A percentile compares a stretch with the other conserved stretches of the same genome.
Evolutionary conservation across 1,139 yeast species (phyloP).

Genomic region (Taiozyma sp.): DNA sequence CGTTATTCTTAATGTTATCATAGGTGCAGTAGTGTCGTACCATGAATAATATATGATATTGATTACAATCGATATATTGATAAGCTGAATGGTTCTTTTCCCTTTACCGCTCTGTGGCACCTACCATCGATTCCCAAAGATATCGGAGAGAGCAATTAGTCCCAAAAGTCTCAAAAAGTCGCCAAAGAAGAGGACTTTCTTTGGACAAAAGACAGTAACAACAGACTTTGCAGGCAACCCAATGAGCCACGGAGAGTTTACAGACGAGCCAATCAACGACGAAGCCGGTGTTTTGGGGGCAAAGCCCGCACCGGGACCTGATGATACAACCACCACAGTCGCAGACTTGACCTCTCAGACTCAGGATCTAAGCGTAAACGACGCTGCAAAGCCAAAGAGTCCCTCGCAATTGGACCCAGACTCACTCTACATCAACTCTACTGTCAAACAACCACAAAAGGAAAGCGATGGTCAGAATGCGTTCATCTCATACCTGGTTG

Average conservation of each 20-base stretch:
- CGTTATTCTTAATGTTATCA: too few species aligned
- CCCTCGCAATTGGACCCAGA: constrained; percentile 6
- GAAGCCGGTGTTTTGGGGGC: neutral
- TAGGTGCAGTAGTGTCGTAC: too few species aligned
- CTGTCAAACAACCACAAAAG: constrained; percentile 49
- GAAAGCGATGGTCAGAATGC: constrained; percentile 80
- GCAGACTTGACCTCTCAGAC: neutral
- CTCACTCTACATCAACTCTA: constrained; percentile 15
- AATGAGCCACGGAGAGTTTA: constrained; percentile 13
- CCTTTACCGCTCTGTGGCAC: neutral
- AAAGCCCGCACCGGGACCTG: neutral
- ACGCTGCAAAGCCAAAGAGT: neutral
- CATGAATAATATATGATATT: too few species aligned
- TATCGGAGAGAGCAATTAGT: neutral
- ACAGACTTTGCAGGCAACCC: neutral
- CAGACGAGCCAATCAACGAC: constrained; percentile 16
- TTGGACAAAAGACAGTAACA: neutral
- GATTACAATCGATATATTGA: too few species aligned
- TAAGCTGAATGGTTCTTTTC: too few species aligned
- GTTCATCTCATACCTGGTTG: constrained; percentile 72
- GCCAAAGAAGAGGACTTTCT: too few species aligned
- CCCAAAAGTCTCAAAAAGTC: neutral
- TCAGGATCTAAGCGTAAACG: neutral
- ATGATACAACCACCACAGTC: neutral
- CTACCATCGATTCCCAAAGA: neutral